phyloP scores from a whole-genome alignment of 352 stramenopile genomes.

The Phytopythium ostracodes region DNA sequence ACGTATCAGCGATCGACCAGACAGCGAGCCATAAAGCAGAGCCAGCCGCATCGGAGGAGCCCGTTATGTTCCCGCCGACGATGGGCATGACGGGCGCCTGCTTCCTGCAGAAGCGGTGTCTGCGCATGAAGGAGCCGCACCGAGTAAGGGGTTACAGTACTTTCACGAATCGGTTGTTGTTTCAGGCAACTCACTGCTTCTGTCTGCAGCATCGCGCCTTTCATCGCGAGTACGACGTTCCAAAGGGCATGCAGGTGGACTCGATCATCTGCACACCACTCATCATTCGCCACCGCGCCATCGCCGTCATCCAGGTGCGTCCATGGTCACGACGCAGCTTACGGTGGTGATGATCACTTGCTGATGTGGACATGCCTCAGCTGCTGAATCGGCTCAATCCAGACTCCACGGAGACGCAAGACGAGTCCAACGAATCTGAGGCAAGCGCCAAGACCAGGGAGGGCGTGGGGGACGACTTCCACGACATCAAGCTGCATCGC shows the following conservation, averaged over 20 bases:
- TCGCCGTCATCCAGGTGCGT: slow-evolving; percentile 54
- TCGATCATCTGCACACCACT: slow-evolving; percentile 57
- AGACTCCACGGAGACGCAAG: slow-evolving; percentile 5
- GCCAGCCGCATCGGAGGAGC: background rate
- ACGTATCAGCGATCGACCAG: background rate
- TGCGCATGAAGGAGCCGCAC: slow-evolving; percentile 57
- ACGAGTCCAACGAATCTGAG: slow-evolving; percentile 8
- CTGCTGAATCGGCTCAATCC: slow-evolving; percentile 51
- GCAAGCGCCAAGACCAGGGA: slow-evolving; percentile 6
- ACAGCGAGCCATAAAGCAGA: background rate
- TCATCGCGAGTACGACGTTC: slow-evolving; percentile 54
- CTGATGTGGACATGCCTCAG: slow-evolving; percentile 11
- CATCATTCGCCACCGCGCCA: slow-evolving; percentile 43
- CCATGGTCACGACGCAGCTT: background rate
- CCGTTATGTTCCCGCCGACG: slow-evolving; percentile 35
- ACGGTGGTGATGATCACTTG: background rate
- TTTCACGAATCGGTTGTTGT: background rate
- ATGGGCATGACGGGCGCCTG: slow-evolving; percentile 53
- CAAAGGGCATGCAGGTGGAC: slow-evolving; percentile 42
- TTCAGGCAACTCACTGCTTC: background rate
- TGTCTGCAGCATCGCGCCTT: slow-evolving; percentile 44
- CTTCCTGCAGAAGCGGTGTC: slow-evolving; percentile 50
- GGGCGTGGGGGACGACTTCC: slow-evolving; percentile 21
- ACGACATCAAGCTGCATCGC: slow-evolving; percentile 37
- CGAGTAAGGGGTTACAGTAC: slow-evolving; percentile 24